Evolutionary conservation across 108 stramenopile genomes (phyloP), one percentile per base, ranked within the genome.

Genomic region (Cyclostephanos tholiformis): DNA sequence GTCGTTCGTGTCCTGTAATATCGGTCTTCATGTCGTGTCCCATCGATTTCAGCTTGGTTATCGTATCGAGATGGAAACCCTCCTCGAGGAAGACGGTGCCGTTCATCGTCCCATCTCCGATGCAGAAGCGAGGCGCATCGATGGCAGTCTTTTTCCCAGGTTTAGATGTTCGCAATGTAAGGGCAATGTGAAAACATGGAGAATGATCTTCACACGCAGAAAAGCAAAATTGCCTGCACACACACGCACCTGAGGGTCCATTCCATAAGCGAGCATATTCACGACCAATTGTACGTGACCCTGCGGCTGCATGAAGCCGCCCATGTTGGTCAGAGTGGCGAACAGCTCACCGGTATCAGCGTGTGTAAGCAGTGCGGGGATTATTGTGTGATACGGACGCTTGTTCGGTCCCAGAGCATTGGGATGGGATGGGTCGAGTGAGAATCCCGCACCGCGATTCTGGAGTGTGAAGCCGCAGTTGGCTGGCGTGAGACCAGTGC

Each of bases 271-370:
- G 22, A 98, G 74, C 69, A 97, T 76, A 55, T 86, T 81, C 19
- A 89, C 72, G 6, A 96, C 88, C n/a, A 98, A 69, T 74, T 98
- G 97, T 72, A 98, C 51, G 75, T 99, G 98, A 14, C 97, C 97
- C 77, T 97, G 97, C 0, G 98, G 97, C 79, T 99, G 98, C 97
- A 98, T 98, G 80, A 95, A 96, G 14, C 96, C 97, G 22, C 98
- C 98, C 98, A 99, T 99, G 71, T 96, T 95, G 50, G 84, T 87
- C 30, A 97, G 68, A 2, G 94, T 90, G 8, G 95, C 95, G 70
- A 84, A 96, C 9, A 97, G 77, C 17, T 95, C 90, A 44, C 89
- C 86, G 8, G 91, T 91, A 35, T 91, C 92, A 4, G 83, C 81
- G 58, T 85, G 74, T 30, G 97, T 97, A 16, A 92, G 70, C 72